A percentile compares a stretch with the other conserved stretches of the same genome.
These are phyloP conservation scores for Tetrapisispora arboricola DNA, from an alignment of 805 yeast species.

Conservation along the genomic window DNA sequence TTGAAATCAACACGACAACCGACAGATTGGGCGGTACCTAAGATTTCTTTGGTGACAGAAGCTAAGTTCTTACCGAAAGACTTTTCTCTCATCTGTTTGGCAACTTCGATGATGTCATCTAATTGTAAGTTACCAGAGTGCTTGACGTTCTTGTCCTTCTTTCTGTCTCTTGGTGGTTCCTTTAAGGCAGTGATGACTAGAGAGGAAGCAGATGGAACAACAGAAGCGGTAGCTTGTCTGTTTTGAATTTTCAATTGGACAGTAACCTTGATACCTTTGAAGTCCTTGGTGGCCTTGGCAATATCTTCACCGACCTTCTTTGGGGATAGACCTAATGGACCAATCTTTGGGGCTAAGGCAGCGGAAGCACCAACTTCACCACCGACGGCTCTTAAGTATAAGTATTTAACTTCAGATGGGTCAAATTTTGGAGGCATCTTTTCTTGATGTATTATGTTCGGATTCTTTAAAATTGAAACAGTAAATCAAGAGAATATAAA, in stretches of 20 bases:
- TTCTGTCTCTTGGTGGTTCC: slow-evolving; percentile 99
- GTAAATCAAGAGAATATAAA: background rate
- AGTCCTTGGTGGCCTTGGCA: slow-evolving; percentile 98
- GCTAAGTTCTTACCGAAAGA: slow-evolving; percentile 96
- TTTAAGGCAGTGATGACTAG: slow-evolving; percentile 97
- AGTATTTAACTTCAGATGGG: slow-evolving; percentile 95
- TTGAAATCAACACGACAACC: slow-evolving; percentile 99
- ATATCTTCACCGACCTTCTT: slow-evolving; percentile 99
- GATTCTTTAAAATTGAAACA: background rate
- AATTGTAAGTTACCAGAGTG: slow-evolving; percentile 98
- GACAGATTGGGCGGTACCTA: slow-evolving; percentile 99
- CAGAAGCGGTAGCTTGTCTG: slow-evolving; percentile 99
- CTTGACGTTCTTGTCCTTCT: slow-evolving; percentile 99
- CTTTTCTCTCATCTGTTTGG: slow-evolving; percentile 95
- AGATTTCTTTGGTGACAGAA: slow-evolving; percentile 95
- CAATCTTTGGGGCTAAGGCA: slow-evolving; percentile 99
- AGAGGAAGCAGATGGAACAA: slow-evolving; percentile 98
- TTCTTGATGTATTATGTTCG: background rate
- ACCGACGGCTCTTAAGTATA: slow-evolving; percentile 99
- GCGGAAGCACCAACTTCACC: slow-evolving; percentile 99
- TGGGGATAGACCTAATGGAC: slow-evolving; percentile 99
- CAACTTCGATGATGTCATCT: slow-evolving; percentile 92
- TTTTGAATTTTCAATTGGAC: slow-evolving; percentile 98
- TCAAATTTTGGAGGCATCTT: slow-evolving; percentile 97
- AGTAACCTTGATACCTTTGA: slow-evolving; percentile 99